Evolutionary conservation across 768 basidiomycete genomes (phyloP), one percentile per base, ranked within the genome.

Genomic region (Termitomyces eurrhizus): DNA sequence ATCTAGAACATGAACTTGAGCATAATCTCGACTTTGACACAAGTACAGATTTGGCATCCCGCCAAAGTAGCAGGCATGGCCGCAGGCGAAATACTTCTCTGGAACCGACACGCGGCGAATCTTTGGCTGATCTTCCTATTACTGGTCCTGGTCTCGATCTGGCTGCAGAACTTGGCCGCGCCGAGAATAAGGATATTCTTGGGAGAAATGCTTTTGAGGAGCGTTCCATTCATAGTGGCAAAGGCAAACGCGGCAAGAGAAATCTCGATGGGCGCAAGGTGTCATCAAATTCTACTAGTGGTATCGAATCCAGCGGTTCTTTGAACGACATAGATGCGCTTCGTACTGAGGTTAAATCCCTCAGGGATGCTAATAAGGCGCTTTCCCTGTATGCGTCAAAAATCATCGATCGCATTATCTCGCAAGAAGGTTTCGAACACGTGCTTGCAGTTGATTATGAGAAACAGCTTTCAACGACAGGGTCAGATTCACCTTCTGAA

Each of bases 381-480:
- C 78, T 98, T 13, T 93, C 93, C 18, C 75, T 98, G 44, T 98
- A 98, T 69, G 94, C 95, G 4, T 94, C 93, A 50, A 98, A 98
- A 80, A 98, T 98, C 65, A 92, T 98, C 68, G 96, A 98, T 77
- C 86, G 95, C 49, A 97, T 98, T 70, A 96, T 98, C 67, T 84
- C 90, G 1, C 90, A 95, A 73, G 95, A 97, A 74, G 95, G 95
- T 26, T 98, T 96, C 75, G 96, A 98, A 73, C 93, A 96, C 67
- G 91, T 98, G 57, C 84, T 98, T 39, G 92, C 95, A n/a, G 88
- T 85, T 49, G 95, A 98, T 72, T 96, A 92, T 66, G 90, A 91
- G 52, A 83, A 84, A 61, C 77, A 82, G 35, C 77, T 85, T 13
- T 69, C 75, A 13, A 75, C 79, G 18, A 71, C 80, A 13, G 66